These are phyloP conservation scores for Cupressus sempervirens DNA, from an alignment of 75 land plant species.

Conservation along the genomic window DNA sequence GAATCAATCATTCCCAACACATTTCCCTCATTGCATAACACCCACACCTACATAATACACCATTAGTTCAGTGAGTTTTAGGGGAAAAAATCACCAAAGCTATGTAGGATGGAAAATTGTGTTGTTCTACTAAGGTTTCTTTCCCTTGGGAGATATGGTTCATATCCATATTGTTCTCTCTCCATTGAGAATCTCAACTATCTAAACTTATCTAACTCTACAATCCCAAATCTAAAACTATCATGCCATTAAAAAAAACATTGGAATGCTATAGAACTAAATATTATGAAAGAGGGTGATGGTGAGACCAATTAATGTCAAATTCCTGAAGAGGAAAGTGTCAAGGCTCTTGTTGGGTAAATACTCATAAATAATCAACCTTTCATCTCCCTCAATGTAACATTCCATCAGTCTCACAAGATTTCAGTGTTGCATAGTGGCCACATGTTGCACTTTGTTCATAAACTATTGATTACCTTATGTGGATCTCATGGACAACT, in stretches of 20 bases:
- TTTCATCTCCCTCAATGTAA: conserved; percentile 8
- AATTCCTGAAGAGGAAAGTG: too few species aligned
- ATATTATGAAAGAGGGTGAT: too few species aligned
- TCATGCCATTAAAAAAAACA: too few species aligned
- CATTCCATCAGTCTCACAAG: conserved; percentile 13
- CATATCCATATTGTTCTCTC: background rate
- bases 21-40: too few species aligned
- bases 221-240: background rate
- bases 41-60: too few species aligned
- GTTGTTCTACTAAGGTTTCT: background rate
- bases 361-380: conserved; percentile 19
- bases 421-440: conserved; percentile 12
- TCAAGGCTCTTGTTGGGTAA: background rate
- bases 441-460: conserved; percentile 13
- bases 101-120: too few species aligned
- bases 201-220: background rate
- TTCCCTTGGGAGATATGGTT: background rate
- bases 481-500: background rate
- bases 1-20: too few species aligned
- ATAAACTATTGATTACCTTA: conserved; percentile 13
- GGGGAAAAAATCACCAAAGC: too few species aligned
- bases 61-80: too few species aligned
- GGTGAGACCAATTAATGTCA: too few species aligned
- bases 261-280: too few species aligned
- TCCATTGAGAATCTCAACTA: background rate